A percentile compares a stretch with the other conserved stretches of the same genome.
These are phyloP conservation scores for Maudiozyma humilis DNA, from an alignment of 1,139 yeast species.

Conservation along the genomic window DNA sequence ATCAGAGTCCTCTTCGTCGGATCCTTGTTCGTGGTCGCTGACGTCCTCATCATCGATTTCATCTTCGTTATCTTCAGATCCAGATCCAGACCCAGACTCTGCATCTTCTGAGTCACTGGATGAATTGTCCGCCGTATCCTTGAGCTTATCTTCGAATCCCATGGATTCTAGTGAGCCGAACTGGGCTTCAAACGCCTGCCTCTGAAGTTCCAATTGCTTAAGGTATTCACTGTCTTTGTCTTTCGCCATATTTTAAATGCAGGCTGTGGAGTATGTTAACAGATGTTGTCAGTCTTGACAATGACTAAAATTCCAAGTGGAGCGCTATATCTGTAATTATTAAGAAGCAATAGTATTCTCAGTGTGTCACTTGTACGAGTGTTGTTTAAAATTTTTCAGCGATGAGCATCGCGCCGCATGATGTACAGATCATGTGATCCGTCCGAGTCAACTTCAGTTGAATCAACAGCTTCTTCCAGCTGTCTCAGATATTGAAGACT, in stretches of 20 bases:
- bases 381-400: no score
- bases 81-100: neutral
- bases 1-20: constrained; percentile 10
- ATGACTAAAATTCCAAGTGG: no score
- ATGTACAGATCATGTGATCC: neutral
- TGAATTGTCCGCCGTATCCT: constrained; percentile 18
- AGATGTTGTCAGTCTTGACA: no score
- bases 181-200: constrained; percentile 60
- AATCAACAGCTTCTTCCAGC: neutral
- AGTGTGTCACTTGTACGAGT: no score
- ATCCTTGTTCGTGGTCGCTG: constrained; percentile 17
- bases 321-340: no score
- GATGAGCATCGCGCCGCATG: constrained; percentile 1
- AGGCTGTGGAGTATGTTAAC: neutral
- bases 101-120: constrained; percentile 11
- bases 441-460: neutral
- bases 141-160: constrained; percentile 53
- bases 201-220: constrained; percentile 45
- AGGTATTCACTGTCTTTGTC: constrained; percentile 36
- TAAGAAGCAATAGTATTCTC: no score
- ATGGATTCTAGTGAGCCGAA: constrained; percentile 54
- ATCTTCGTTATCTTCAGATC: constrained; percentile 6
- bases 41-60: constrained; percentile 12
- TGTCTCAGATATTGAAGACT: no score
- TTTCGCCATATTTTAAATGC: neutral